A percentile compares a stretch with the other conserved stretches of the same genome.
Conservation (phyloP, 2,329 filamentous ascomycete species). For the Emergomyces orientalis region DNA sequence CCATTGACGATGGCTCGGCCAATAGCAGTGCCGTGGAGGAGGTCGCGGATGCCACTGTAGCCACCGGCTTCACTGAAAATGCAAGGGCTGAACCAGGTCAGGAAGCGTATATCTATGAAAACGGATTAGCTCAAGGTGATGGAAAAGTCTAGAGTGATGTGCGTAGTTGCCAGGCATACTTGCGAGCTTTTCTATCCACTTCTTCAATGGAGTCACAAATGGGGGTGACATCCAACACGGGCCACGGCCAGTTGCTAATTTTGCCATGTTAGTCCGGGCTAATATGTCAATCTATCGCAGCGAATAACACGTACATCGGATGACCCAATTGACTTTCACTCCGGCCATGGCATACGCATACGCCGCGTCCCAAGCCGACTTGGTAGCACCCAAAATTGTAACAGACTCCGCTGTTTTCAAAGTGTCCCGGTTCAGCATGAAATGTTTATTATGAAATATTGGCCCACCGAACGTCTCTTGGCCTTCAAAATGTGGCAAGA, state of each 20-base stretch:
- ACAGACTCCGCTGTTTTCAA: conserved; percentile 32
- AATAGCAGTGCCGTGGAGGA: conserved; percentile 41
- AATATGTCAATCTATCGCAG: neutral
- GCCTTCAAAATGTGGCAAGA: conserved; percentile 45
- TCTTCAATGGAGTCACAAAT: conserved; percentile 58
- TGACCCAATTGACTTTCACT: conserved; percentile 48
- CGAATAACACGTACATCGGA: conserved; percentile 31
- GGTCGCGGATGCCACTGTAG: conserved; percentile 40
- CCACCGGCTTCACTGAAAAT: conserved; percentile 59
- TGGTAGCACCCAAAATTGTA: conserved; percentile 51
- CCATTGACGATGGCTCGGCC: conserved; percentile 38
- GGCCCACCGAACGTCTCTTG: conserved; percentile 43
- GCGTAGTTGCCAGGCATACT: conserved; percentile 16
- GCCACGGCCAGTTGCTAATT: conserved; percentile 44
- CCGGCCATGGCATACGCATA: conserved; percentile 46
- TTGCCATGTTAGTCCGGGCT: neutral
- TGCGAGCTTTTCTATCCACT: conserved; percentile 58
- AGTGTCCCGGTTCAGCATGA: conserved; percentile 33
- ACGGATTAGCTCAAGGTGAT: neutral
- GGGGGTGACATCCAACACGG: conserved; percentile 51
- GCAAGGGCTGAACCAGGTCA: conserved; percentile 68
- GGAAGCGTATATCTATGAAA: conserved; percentile 46
- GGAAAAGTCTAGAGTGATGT: neutral
- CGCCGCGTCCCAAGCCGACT: conserved; percentile 52
- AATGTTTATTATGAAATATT: conserved; percentile 51